These are phyloP conservation scores for Hanseniaspora thailandica DNA, from an alignment of 805 yeast species.

Conservation along the genomic window DNA sequence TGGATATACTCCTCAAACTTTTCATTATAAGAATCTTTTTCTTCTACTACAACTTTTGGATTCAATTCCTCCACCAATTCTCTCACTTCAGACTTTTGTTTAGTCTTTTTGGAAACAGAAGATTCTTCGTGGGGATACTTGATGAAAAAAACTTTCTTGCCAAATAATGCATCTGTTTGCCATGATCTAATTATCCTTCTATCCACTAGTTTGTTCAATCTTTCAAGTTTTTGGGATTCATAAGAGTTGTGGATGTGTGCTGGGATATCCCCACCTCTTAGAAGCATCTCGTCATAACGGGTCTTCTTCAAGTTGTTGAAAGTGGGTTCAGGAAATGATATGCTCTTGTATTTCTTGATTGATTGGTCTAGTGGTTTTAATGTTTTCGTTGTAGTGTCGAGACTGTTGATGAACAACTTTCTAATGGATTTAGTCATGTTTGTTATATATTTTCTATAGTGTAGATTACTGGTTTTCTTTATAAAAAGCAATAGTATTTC, in stretches of 20 bases:
- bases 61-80: not conserved
- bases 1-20: not conserved
- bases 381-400: not conserved
- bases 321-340: constrained; percentile 5
- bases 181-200: not conserved
- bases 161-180: not conserved
- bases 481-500: too few species aligned
- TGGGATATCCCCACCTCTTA: constrained; percentile 3
- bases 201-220: not conserved
- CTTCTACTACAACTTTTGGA: not conserved
- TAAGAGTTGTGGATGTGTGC: not conserved
- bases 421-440: not conserved
- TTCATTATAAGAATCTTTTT: not conserved
- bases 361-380: not conserved
- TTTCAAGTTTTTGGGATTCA: not conserved
- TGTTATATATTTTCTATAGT: not conserved
- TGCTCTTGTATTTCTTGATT: not conserved
- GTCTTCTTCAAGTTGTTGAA: not conserved
- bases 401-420: not conserved
- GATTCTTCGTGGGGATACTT: not conserved
- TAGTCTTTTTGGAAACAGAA: not conserved
- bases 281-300: constrained; percentile 1
- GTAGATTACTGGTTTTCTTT: too few species aligned
- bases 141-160: not conserved
- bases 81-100: not conserved